Evolutionary conservation across 495 filamentous ascomycete species (phyloP).

Genomic region (Aspergillus carlsbadensis): DNA sequence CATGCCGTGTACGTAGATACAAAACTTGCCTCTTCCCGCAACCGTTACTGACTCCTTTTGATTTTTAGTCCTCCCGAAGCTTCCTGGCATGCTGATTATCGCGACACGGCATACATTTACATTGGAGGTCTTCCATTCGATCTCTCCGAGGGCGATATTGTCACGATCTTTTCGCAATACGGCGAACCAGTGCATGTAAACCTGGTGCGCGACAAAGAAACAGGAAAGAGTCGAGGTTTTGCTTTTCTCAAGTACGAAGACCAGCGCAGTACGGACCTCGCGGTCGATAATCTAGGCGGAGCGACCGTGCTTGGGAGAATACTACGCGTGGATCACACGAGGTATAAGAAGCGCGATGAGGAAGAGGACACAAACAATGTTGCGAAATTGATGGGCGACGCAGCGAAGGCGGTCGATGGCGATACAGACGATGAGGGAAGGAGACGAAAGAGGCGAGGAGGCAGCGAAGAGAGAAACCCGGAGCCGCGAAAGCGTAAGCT

Average conservation of each 20-base stretch:
- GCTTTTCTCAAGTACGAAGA: constrained; percentile 98
- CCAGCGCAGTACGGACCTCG: constrained; percentile 91
- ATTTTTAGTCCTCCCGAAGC: constrained; percentile 65
- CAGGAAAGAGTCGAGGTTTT: constrained; percentile 90
- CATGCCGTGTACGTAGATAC: constrained; percentile 67
- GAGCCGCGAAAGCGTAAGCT: constrained; percentile 41
- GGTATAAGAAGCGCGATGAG: constrained; percentile 85
- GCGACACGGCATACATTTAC: constrained; percentile 95
- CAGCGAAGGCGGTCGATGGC: constrained; percentile 23
- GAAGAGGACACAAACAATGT: constrained; percentile 69
- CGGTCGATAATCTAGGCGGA: constrained; percentile 92
- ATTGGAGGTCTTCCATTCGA: constrained; percentile 94
- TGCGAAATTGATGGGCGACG: constrained; percentile 38
- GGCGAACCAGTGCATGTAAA: constrained; percentile 92
- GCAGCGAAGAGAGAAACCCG: constrained; percentile 32
- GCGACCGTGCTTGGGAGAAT: constrained; percentile 77
- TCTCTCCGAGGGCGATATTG: constrained; percentile 90
- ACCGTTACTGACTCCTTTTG: constrained; percentile 19
- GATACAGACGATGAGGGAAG: constrained; percentile 34
- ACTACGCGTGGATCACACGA: constrained; percentile 85
- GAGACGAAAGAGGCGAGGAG: constrained; percentile 44
- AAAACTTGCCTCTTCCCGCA: neutral
- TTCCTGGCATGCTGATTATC: constrained; percentile 97
- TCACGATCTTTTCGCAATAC: constrained; percentile 96
- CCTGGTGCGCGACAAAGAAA: constrained; percentile 89